phyloP scores from a whole-genome alignment of 2,329 filamentous ascomycete genomes.

The Ceratocystis diversiconidia region DNA sequence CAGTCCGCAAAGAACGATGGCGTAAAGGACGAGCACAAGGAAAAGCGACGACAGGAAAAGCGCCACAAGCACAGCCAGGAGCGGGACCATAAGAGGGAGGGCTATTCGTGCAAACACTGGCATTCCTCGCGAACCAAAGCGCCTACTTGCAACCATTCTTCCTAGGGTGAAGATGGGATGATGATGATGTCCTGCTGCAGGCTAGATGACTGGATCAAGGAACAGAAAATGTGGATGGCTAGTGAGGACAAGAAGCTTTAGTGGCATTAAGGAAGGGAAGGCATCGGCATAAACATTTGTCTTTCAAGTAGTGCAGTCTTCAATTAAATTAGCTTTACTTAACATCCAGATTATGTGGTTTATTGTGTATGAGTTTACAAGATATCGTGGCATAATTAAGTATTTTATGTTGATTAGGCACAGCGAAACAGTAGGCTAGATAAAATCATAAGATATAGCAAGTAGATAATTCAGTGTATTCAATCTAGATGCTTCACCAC shows the following conservation, averaged over 20 bases:
- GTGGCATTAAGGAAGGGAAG: not conserved
- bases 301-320: not conserved
- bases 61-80: not conserved
- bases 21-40: not conserved
- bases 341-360: not conserved
- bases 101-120: not conserved
- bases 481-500: not conserved
- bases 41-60: not conserved
- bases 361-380: too few species aligned
- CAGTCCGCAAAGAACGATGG: not conserved
- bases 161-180: not conserved
- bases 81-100: not conserved
- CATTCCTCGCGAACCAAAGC: not conserved
- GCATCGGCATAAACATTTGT: not conserved
- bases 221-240: not conserved
- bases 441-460: not conserved
- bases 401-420: too few species aligned
- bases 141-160: not conserved
- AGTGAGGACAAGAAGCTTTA: not conserved
- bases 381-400: too few species aligned
- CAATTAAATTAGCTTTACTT: not conserved
- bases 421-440: too few species aligned
- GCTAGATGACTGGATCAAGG: not conserved
- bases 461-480: conserved; percentile 1
- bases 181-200: not conserved